A percentile compares a stretch with the other conserved stretches of the same genome.
Evolutionary conservation across 768 basidiomycete species (phyloP).

Genomic region (Steccherinum ochraceum): DNA sequence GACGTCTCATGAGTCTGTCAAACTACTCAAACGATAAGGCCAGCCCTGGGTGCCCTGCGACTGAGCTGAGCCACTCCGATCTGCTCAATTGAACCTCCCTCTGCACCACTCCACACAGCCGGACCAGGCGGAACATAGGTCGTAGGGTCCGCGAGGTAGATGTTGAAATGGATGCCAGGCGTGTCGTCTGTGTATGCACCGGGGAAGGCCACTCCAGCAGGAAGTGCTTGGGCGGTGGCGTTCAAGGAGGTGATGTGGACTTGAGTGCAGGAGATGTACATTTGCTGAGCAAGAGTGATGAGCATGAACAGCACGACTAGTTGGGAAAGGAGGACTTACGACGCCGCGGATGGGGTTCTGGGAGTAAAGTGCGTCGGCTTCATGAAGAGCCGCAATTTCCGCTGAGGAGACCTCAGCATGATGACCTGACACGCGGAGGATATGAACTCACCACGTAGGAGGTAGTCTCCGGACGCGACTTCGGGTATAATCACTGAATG

Average conservation of each 20-base stretch:
- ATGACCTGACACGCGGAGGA: neutral
- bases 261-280: slow-evolving; percentile 9
- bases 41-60: too few relatives aligned
- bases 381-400: slow-evolving; percentile 7
- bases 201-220: slow-evolving; percentile 7
- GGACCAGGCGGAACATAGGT: slow-evolving; percentile 6
- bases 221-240: neutral
- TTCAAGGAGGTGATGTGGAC: neutral
- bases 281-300: slow-evolving; percentile 7
- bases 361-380: slow-evolving; percentile 8
- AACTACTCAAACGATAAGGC: too few relatives aligned
- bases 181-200: slow-evolving; percentile 9
- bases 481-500: slow-evolving; percentile 6
- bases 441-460: slow-evolving; percentile 7
- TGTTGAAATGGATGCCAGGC: slow-evolving; percentile 8
- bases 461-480: slow-evolving; percentile 5
- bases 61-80: slow-evolving; percentile 1
- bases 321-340: slow-evolving; percentile 1
- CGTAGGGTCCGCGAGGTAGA: slow-evolving; percentile 5
- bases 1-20: too few relatives aligned
- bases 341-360: slow-evolving; percentile 7
- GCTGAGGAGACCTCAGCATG: too few relatives aligned
- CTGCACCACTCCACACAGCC: slow-evolving; percentile 5
- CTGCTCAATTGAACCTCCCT: slow-evolving; percentile 4
- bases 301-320: too few relatives aligned